Conservation (phyloP, 2,329 filamentous ascomycete species). For the Tolypocladium sp. region DNA sequence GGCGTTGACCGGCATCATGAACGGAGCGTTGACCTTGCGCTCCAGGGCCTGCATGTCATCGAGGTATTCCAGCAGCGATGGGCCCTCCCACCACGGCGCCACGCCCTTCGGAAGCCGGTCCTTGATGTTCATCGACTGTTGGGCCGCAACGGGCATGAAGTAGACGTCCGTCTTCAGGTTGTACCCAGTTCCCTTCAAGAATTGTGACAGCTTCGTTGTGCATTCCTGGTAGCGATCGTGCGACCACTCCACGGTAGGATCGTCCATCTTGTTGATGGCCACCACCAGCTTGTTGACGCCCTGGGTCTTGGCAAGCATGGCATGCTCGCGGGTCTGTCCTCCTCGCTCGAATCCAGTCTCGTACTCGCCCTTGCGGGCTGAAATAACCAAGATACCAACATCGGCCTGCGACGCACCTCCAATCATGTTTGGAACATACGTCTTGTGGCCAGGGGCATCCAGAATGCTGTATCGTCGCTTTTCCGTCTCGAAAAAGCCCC, state of each 20-base stretch:
- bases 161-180: constrained; percentile 87
- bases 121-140: constrained; percentile 80
- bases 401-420: constrained; percentile 89
- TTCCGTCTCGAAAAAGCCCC: constrained; percentile 94
- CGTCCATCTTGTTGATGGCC: constrained; percentile 99
- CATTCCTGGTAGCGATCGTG: constrained; percentile 90
- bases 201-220: constrained; percentile 74
- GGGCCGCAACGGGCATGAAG: constrained; percentile 94
- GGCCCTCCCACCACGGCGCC: constrained; percentile 78
- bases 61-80: constrained; percentile 90
- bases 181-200: constrained; percentile 88
- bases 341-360: constrained; percentile 97
- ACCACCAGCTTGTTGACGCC: constrained; percentile 95
- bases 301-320: constrained; percentile 94
- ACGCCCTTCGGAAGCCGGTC: constrained; percentile 69
- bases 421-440: constrained; percentile 97
- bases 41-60: constrained; percentile 88
- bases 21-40: constrained; percentile 92
- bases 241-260: constrained; percentile 92
- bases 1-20: constrained; percentile 97
- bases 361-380: constrained; percentile 94
- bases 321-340: constrained; percentile 94
- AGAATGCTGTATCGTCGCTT: constrained; percentile 94
- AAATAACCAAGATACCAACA: constrained; percentile 92
- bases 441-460: constrained; percentile 96